phyloP scores from a whole-genome alignment of 2,329 filamentous ascomycete genomes.

The Aureobasidium namibiae region DNA sequence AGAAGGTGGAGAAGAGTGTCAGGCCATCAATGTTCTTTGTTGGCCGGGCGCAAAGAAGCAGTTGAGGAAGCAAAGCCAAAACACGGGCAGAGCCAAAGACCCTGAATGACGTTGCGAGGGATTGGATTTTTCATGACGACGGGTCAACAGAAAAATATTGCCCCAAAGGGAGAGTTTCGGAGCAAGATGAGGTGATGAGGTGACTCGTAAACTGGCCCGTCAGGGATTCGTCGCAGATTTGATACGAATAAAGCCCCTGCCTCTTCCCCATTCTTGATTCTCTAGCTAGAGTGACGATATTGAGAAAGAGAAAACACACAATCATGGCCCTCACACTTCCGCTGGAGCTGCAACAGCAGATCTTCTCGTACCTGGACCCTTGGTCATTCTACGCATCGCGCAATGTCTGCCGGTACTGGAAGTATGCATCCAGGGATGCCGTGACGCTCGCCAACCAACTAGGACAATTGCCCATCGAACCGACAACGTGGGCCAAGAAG shows the following conservation, averaged over 20 bases:
- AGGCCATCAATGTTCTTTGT: background rate
- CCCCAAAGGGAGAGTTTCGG: background rate
- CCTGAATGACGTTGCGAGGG: slow-evolving; percentile 6
- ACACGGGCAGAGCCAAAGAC: slow-evolving; percentile 1
- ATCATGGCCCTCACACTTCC: slow-evolving; percentile 19
- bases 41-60: background rate
- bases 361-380: slow-evolving; percentile 26
- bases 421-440: slow-evolving; percentile 23
- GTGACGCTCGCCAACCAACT: slow-evolving; percentile 24
- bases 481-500: slow-evolving; percentile 18
- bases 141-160: slow-evolving; percentile 8
- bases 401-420: slow-evolving; percentile 27
- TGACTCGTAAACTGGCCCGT: background rate
- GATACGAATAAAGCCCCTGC: slow-evolving; percentile 1
- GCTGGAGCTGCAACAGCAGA: slow-evolving; percentile 27
- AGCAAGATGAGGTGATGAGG: slow-evolving; percentile 8
- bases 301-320: background rate
- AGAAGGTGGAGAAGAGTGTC: background rate
- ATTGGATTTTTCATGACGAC: slow-evolving; percentile 10
- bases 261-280: background rate
- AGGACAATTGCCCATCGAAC: slow-evolving; percentile 23
- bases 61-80: background rate
- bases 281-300: background rate
- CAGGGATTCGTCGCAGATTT: background rate
- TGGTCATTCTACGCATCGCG: slow-evolving; percentile 25